Percentiles rank a stretch among this genome's conserved stretches.
Evolutionary conservation across 2,329 filamentous ascomycete species (phyloP).

Genomic region (Arthrobotrys conoides): DNA sequence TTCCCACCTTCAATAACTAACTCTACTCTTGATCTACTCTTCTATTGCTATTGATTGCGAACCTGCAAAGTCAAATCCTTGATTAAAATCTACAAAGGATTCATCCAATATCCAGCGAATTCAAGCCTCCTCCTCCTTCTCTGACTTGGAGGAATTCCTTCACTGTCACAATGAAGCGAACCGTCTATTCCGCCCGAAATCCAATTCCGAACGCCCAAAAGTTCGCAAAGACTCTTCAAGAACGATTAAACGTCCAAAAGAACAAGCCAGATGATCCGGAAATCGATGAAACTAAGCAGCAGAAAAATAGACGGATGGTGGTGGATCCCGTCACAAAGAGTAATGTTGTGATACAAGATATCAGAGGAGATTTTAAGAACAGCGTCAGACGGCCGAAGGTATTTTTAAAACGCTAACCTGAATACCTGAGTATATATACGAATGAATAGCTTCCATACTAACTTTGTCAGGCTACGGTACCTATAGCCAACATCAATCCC

Average conservation of each 20-base stretch:
- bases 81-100: not conserved
- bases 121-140: slow-evolving; percentile 24
- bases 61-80: not conserved
- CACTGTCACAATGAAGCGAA: slow-evolving; percentile 51
- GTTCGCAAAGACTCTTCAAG: slow-evolving; percentile 53
- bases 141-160: slow-evolving; percentile 20
- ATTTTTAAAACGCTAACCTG: not conserved
- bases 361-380: slow-evolving; percentile 51
- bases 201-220: slow-evolving; percentile 58
- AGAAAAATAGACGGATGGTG: slow-evolving; percentile 54
- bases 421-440: not conserved
- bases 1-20: not conserved
- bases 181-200: slow-evolving; percentile 54
- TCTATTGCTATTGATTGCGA: not conserved
- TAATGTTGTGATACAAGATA: slow-evolving; percentile 60
- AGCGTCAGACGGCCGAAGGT: slow-evolving; percentile 56
- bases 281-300: slow-evolving; percentile 31
- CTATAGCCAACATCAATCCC: slow-evolving; percentile 54
- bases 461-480: slow-evolving; percentile 46
- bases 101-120: not conserved
- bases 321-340: slow-evolving; percentile 59
- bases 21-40: not conserved
- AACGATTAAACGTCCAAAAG: slow-evolving; percentile 52
- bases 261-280: slow-evolving; percentile 13
- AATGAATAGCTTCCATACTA: not conserved